Evolutionary conservation across 2,329 filamentous ascomycete species (phyloP).

Genomic region (Beauveria varroae): DNA sequence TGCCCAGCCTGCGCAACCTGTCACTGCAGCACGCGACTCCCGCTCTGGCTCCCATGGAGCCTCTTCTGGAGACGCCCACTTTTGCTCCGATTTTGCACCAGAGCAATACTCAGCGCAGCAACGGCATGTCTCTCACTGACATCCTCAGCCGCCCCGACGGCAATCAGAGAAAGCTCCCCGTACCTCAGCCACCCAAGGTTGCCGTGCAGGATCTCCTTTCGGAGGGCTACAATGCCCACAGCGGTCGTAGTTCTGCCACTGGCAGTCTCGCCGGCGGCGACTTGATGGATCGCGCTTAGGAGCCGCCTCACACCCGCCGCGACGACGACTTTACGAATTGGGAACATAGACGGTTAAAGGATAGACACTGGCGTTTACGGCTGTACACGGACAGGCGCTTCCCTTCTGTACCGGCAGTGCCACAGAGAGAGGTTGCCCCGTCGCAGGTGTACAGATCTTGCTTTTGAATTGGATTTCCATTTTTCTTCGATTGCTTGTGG

Average conservation of each 20-base stretch:
- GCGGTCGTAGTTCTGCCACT: slow-evolving; percentile 68
- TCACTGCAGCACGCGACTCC: slow-evolving; percentile 47
- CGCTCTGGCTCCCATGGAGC: slow-evolving; percentile 52
- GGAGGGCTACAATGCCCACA: slow-evolving; percentile 55
- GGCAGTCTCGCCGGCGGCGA: slow-evolving; percentile 72
- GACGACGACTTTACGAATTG: slow-evolving; percentile 31
- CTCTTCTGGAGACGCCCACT: slow-evolving; percentile 40
- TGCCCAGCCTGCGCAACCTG: slow-evolving; percentile 72
- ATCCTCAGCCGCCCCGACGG: slow-evolving; percentile 88
- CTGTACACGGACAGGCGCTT: background rate
- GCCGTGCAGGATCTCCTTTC: slow-evolving; percentile 79
- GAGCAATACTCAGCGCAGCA: slow-evolving; percentile 39
- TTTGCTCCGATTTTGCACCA: slow-evolving; percentile 37
- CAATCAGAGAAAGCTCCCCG: slow-evolving; percentile 81
- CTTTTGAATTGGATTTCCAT: slow-evolving; percentile 4
- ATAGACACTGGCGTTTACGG: slow-evolving; percentile 31
- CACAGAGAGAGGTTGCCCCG: background rate
- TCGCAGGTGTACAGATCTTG: background rate
- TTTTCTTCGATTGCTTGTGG: background rate
- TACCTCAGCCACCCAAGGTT: slow-evolving; percentile 85
- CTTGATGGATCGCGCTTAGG: slow-evolving; percentile 48
- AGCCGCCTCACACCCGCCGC: slow-evolving; percentile 15
- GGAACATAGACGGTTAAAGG: slow-evolving; percentile 31
- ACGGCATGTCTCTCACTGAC: slow-evolving; percentile 77
- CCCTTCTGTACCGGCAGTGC: background rate